Base-by-base conservation (phyloP, 345 rosid species). In the Euphorbia pulcherrima region DNA sequence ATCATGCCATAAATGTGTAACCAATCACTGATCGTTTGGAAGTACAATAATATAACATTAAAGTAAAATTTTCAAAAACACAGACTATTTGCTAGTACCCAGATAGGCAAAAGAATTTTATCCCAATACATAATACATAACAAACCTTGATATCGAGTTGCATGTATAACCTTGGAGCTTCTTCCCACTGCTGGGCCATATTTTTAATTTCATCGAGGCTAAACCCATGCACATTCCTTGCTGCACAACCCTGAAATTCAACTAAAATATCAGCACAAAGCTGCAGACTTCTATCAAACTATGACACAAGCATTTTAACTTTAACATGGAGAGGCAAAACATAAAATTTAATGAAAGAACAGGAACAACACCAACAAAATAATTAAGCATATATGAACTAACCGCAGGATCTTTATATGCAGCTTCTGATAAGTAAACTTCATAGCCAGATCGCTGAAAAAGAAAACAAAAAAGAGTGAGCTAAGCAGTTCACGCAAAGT, bases 131-230 rank as follows among this genome's bases (percentile, higher is more conserved):
- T 61, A 18, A 62, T 26, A 52, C 48, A 65, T 6, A 47, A 53
- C 72, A 67, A 63, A 90, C 98, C 98, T 86, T 93, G 68, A 83
- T 77, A 64, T 89, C 94, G 30, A 93, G 83, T 68, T 79, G 84
- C 85, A 87, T 75, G 80, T 90, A 90, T 62, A 90, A 75, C 21
- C 83, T 68, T 29, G 98, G 95, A 75, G 92, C 84, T 79, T 90
- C 94, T 75, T 93, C 96, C 96, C 96, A 90, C 72, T 75, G 88
- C 65, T 72, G 81, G 51, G 88, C 90, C 97, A 93, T 93, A 85
- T 78, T 75, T 68, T 83, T 86, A 72, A 93, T 83, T 69, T 87
- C 90, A 74, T 86, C 91, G 54, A 85, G 73, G 73, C 88, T 84
- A 80, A 93, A 85, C 57, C 96, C 88, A 73, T 90, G 97, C 56